These are phyloP conservation scores for Friedmanniomyces simplex DNA, from an alignment of 495 filamentous ascomycete species.

Conservation along the genomic window DNA sequence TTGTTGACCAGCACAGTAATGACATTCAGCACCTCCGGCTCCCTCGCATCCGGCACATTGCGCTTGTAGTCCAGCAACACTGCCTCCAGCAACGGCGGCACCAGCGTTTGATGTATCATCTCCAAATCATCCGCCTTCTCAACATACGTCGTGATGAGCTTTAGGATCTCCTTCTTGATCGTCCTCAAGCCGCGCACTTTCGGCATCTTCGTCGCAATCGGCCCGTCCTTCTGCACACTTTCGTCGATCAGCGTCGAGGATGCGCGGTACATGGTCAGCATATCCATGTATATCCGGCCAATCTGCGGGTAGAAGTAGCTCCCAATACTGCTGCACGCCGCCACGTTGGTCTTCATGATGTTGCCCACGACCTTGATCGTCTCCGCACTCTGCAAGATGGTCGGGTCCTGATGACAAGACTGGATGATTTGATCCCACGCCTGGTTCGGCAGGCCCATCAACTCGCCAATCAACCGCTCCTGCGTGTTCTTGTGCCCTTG, in stretches of 20 bases:
- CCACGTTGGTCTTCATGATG: slow-evolving; percentile 99
- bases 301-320: slow-evolving; percentile 99
- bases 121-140: slow-evolving; percentile 95
- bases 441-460: slow-evolving; percentile 86
- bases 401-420: slow-evolving; percentile 67
- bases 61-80: slow-evolving; percentile 92
- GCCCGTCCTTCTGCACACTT: slow-evolving; percentile 72
- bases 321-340: slow-evolving; percentile 89
- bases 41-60: slow-evolving; percentile 90
- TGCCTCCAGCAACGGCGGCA: slow-evolving; percentile 92
- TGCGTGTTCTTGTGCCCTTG: slow-evolving; percentile 88
- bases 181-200: slow-evolving; percentile 89
- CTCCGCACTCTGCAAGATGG: slow-evolving; percentile 76
- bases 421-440: slow-evolving; percentile 94
- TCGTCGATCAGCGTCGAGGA: slow-evolving; percentile 93
- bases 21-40: slow-evolving; percentile 92
- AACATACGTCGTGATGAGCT: slow-evolving; percentile 94
- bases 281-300: slow-evolving; percentile 93
- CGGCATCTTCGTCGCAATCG: slow-evolving; percentile 94
- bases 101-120: slow-evolving; percentile 83
- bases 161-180: slow-evolving; percentile 98
- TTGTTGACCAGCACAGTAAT: slow-evolving; percentile 97
- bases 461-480: slow-evolving; percentile 77
- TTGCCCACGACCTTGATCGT: slow-evolving; percentile 98
- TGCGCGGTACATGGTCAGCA: slow-evolving; percentile 97